Evolutionary conservation across 495 filamentous ascomycete genomes (phyloP).

Genomic region (Daldinia loculata): DNA sequence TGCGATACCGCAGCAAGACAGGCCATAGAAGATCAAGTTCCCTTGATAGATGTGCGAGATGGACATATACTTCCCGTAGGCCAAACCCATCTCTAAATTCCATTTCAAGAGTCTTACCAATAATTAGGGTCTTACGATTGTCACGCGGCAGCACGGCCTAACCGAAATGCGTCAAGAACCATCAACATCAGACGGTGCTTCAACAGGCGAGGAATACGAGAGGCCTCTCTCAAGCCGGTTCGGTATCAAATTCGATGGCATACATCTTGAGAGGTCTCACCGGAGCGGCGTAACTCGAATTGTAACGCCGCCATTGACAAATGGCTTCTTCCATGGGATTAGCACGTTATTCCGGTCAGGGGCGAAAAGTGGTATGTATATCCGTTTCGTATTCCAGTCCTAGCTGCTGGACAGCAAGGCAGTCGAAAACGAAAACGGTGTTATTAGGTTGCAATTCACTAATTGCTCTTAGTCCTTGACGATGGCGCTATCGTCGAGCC

Average conservation of each 20-base stretch:
- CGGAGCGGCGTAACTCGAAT: constrained; percentile 62
- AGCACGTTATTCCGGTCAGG: constrained; percentile 56
- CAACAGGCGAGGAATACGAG: constrained; percentile 46
- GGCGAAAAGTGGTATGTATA: constrained; percentile 47
- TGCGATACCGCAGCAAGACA: constrained; percentile 20
- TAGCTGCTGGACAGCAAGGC: background rate
- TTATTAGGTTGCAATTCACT: background rate
- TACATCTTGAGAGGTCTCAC: constrained; percentile 53
- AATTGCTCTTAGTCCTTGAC: constrained; percentile 23
- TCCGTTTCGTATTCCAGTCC: background rate
- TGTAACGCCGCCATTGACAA: constrained; percentile 54
- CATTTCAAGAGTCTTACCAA: constrained; percentile 9
- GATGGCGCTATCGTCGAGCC: constrained; percentile 53
- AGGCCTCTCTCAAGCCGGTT: constrained; percentile 47
- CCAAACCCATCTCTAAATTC: background rate
- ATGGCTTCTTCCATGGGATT: constrained; percentile 57
- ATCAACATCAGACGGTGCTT: constrained; percentile 53
- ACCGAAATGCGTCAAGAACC: constrained; percentile 54
- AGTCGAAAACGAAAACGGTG: background rate
- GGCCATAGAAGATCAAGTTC: constrained; percentile 18
- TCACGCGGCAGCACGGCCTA: constrained; percentile 55
- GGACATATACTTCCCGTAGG: constrained; percentile 55
- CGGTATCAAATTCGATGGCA: constrained; percentile 58
- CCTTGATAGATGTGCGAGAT: constrained; percentile 50
- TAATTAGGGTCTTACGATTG: constrained; percentile 52